Evolutionary conservation across 1,284 basidiomycete genomes (phyloP), one percentile per base, ranked within the genome.

Genomic region (Fomes fomentarius): DNA sequence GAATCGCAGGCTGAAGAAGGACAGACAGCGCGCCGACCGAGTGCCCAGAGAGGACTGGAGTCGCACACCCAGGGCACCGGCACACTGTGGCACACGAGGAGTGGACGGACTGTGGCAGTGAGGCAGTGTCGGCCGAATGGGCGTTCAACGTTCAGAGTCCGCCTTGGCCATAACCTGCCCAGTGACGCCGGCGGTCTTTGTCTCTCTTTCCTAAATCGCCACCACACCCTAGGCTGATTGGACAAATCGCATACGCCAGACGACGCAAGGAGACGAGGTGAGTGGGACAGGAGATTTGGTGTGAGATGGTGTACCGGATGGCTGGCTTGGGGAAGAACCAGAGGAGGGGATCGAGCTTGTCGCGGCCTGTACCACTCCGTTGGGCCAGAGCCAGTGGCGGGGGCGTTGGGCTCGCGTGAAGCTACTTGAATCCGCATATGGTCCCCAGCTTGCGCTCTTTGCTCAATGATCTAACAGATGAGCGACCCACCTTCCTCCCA

Each of bases 301-400:
- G 54, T 49, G 56, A 59, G 56, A 64, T 63, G 50, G 38, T 47
- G 44, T 56, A 58, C 66, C 66, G 60, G 58, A 35, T 54, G 51
- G 63, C 50, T 50, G 64, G 66, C 50, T 58, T 45, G 44, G 41
- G 54, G 21, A 3, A 8, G 22, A 31, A 42, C 62, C 63, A 61
- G 54, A 57, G 50, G 45, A 58, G 50, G 47, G 62, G 65, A 63
- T 62, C 63, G 49, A 26, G 37, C 41, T 51, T 40, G 25, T 53
- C 59, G 59, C 54, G 31, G 51, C 50, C 51, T 47, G 57, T 68
- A 66, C 66, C 66, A 48, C 51, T 66, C 60, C 51, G 51, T 64
- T 57, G 65, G 66, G 46, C 54, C 64, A n/a, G n/a, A n/a, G n/a
- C n/a, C n/a, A n/a, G n/a, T n/a, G n/a, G n/a, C n/a, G n/a, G n/a